A percentile compares a stretch with the other conserved stretches of the same genome.
phyloP scores from a whole-genome alignment of 2,329 filamentous ascomycete genomes.

The Truncatella angustata region DNA sequence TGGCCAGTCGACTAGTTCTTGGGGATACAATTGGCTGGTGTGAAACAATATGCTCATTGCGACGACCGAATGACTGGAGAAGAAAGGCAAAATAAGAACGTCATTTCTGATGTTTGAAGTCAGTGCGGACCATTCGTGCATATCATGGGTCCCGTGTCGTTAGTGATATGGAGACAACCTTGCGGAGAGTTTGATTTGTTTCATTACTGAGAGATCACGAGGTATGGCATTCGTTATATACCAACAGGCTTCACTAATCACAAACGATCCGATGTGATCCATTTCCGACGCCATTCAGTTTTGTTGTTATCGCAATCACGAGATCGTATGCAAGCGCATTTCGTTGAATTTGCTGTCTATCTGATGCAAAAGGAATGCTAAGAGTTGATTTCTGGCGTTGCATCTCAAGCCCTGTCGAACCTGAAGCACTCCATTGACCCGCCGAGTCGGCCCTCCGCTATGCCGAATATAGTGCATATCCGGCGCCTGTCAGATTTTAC shows the following conservation, averaged over 20 bases:
- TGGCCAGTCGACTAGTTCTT: background rate
- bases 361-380: background rate
- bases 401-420: constrained; percentile 1
- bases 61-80: no score
- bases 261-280: no score
- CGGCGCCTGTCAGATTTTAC: background rate
- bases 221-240: background rate
- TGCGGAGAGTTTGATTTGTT: no score
- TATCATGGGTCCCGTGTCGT: background rate
- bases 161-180: constrained; percentile 5
- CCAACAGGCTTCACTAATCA: background rate
- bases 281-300: no score
- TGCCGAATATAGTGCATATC: background rate
- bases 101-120: constrained; percentile 2
- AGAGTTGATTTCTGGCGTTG: background rate
- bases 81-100: no score
- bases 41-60: no score
- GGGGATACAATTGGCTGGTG: no score
- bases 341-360: background rate
- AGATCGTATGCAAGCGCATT: background rate
- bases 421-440: constrained; percentile 6
- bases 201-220: background rate
- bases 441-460: background rate
- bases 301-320: background rate
- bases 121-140: background rate